Evolutionary conservation across 306 rosid genomes (phyloP).

Genomic region (apple (Malus domestica)): ASM211411v1 NC_041795.1:3364001-3364500

Average conservation of each 20-base stretch:
- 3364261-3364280: background rate
- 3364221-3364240: background rate
- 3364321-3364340: background rate
- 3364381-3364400: background rate
- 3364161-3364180: slow-evolving; percentile 2
- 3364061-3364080: slow-evolving; percentile 15
- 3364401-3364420: background rate
- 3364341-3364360: background rate
- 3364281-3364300: background rate
- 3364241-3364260: slow-evolving; percentile 2
- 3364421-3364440: background rate
- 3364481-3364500: background rate
- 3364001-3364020: background rate
- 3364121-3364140: slow-evolving; percentile 11
- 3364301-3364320: background rate
- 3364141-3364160: background rate
- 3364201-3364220: background rate
- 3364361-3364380: background rate
- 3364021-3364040: background rate
- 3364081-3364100: background rate
- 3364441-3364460: background rate
- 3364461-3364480: background rate
- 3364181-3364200: background rate
- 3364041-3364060: background rate
- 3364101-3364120: background rate